Base-by-base conservation (phyloP, 768 basidiomycete genomes). In the Mrakia blollopis region DNA sequence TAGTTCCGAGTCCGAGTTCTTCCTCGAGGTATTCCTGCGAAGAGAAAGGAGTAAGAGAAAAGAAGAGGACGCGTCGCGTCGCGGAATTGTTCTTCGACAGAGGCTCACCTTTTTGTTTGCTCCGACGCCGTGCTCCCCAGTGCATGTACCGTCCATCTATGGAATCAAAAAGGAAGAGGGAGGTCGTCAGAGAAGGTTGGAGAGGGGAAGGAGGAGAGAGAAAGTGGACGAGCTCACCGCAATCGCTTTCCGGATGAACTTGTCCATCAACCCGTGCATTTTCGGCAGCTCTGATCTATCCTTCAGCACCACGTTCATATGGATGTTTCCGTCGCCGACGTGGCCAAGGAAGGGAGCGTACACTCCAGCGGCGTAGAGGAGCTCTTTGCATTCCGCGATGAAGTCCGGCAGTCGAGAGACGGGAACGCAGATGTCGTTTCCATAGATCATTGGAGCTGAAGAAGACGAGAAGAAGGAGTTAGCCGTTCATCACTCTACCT, bases 1-100 rank as follows among this genome's bases (percentile, higher is more conserved):
- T 89, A 0, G 94, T 95, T 5, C 89, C 90, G 65, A 85, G 85
- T 0, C 95, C 95, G 0, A 98, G 87, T 82, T 98, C 95, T 28
- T 89, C 87, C 23, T 85, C 82, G 2, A 98, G 87, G 83, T 92
- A 96, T 80, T 91, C 88, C 77, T 67, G 73, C 2, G 6, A 44
- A 44, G 44, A 3, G 30, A 52, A 30, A 25, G 30, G 10, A 32
- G 21, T 10, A 57, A 57, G 28, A 5, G 57, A 9, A 5, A 5
- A 47, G 25, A 16, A 44, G 18, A 50, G 52, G 41, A 30, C 41
- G 21, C 57, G 57, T 32, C 14, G 37, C 7, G 52, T 9, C 44
- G 44, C 44, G 10, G 11, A 14, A 11, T 44, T 14, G 44, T 44
- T 44, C 44, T 11, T 6, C 39, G 39, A 6, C 39, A 18, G 30